Evolutionary conservation across 257 asterid genomes (phyloP).

Genomic region (Solanum corneliomulleri): DNA sequence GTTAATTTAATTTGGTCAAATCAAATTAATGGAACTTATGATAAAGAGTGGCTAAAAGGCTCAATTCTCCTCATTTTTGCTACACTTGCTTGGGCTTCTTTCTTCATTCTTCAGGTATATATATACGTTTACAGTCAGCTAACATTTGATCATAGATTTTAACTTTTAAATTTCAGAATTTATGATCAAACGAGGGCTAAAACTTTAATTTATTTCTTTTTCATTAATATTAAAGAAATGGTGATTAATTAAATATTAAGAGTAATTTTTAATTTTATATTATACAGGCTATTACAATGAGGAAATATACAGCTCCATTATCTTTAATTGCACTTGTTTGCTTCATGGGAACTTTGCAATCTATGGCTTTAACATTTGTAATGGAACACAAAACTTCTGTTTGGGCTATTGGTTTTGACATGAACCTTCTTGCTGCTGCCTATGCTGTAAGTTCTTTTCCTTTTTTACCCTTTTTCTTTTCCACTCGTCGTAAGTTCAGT

Average conservation of each 20-base stretch:
- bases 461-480: neutral
- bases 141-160: neutral
- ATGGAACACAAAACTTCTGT: slow-evolving; percentile 69
- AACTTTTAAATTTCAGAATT: neutral
- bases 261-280: neutral
- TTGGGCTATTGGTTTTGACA: slow-evolving; percentile 80
- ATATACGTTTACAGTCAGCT: neutral
- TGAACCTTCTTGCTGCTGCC: slow-evolving; percentile 95
- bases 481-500: no score
- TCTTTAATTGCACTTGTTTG: slow-evolving; percentile 74
- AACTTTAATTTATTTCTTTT: no score
- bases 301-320: slow-evolving; percentile 60
- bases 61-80: slow-evolving; percentile 79
- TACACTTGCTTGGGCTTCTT: slow-evolving; percentile 89
- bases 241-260: neutral
- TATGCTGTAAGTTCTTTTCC: slow-evolving; percentile 60
- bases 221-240: neutral
- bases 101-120: slow-evolving; percentile 77
- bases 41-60: slow-evolving; percentile 80
- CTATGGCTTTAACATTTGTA: slow-evolving; percentile 67
- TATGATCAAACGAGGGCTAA: no score
- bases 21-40: slow-evolving; percentile 9
- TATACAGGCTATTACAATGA: slow-evolving; percentile 50
- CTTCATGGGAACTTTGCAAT: slow-evolving; percentile 87
- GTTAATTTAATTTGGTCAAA: slow-evolving; percentile 56